Evolutionary conservation across 2,329 filamentous ascomycete genomes (phyloP), one percentile per base, ranked within the genome.

Genomic region (Venturia carpophila): DNA sequence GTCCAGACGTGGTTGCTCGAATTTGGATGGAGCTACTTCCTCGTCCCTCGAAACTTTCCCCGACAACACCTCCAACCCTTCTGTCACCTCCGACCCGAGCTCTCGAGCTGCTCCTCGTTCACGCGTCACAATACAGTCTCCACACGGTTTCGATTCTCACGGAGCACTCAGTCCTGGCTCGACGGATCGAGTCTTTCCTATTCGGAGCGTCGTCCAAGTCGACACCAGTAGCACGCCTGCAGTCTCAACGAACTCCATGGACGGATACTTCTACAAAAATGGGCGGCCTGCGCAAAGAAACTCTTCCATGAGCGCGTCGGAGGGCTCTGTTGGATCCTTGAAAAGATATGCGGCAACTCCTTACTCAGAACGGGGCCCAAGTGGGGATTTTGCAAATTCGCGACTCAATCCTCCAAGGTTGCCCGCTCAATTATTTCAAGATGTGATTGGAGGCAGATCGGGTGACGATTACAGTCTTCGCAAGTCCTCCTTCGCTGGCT

Each of bases 121-220:
- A 58, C 52, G 52, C 52, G 52, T 58, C 1, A 58, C 24, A 4
- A 39, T 58, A 58, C 52, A 58, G 37, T 58, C 52, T 10, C 52
- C 52, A 5, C 21, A 58, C 52, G 30, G 4, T n/a, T 58, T n/a
- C 17, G 52, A 58, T 9, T 5, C 52, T 27, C 19, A 58, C 52
- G 17, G 7, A 34, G 63, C 70, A 7, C 69, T 78, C 60, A 79
- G 77, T 68, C 78, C 78, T 21, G 73, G 72, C 47, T 69, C 75
- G 5, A 72, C 77, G 60, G 82, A 92, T 70, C 83, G 88, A 64
- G 88, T 93, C 5, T 93, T 90, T 65, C 90, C 90, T n/a, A 89
- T 93, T 41, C 84, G 89, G 61, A 92, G 89, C n/a, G 87, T 90
- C 55, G 80, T 93, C 30, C 89, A 85, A 7, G 84, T 92, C 49